phyloP scores from a whole-genome alignment of 441 rosid genomes.

The Populus hybrid region DNA sequence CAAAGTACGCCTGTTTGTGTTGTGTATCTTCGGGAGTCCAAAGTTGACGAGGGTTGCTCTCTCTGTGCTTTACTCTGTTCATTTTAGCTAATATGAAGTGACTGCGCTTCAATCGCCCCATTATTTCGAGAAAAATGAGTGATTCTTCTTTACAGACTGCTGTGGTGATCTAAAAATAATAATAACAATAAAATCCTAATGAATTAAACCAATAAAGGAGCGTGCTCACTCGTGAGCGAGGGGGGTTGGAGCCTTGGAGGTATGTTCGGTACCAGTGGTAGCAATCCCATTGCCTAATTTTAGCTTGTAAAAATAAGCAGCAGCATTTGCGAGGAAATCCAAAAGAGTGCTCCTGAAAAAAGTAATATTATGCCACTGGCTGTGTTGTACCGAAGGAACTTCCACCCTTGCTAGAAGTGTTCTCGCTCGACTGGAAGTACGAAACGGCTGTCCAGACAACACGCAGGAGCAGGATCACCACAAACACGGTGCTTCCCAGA shows the following conservation, averaged over 20 bases:
- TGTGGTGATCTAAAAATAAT: too few relatives aligned
- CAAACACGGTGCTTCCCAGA: constrained; percentile 44
- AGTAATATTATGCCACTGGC: constrained; percentile 24
- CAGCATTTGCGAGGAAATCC: background rate
- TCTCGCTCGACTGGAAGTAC: constrained; percentile 51
- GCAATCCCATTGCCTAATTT: background rate
- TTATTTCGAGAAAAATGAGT: background rate
- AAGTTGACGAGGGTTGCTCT: background rate
- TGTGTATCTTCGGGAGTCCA: background rate
- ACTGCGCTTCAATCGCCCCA: background rate
- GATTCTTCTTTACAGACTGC: background rate
- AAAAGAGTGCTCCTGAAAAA: background rate
- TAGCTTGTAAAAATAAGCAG: background rate
- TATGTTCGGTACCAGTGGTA: background rate
- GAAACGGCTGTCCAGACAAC: constrained; percentile 58
- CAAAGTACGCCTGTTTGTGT: constrained; percentile 28
- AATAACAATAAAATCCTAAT: too few relatives aligned
- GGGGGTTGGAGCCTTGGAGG: background rate
- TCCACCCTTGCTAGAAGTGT: constrained; percentile 32
- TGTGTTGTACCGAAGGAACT: constrained; percentile 33
- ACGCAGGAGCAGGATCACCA: constrained; percentile 51
- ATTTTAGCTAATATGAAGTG: background rate
- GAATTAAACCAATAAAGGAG: too few relatives aligned
- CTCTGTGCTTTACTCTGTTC: background rate
- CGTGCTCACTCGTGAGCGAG: background rate